Conservation (phyloP, 2,329 filamentous ascomycete genomes). For the Clonostachys byssicola region DNA sequence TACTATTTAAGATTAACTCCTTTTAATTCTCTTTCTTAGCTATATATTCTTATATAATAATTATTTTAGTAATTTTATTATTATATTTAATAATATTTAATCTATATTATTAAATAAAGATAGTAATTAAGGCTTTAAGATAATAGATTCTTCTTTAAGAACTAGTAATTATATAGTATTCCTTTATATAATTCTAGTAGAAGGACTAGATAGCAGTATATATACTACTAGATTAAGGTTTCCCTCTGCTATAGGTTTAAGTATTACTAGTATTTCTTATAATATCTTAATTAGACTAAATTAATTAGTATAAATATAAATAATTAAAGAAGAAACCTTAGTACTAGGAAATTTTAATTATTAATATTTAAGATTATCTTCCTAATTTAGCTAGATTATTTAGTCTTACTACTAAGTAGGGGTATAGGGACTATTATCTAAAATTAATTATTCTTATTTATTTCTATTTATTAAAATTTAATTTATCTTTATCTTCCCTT, state of each 20-base stretch:
- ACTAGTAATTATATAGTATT: neutral
- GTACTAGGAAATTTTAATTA: neutral
- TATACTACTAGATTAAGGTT: neutral
- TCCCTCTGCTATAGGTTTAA: neutral
- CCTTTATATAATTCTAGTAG: neutral
- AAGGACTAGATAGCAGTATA: neutral
- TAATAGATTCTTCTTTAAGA: neutral
- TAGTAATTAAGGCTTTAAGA: neutral
- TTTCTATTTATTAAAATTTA: no score
- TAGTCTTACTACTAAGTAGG: neutral
- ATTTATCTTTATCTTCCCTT: no score
- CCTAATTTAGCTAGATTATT: neutral
- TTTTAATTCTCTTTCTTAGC: neutral
- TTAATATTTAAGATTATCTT: neutral
- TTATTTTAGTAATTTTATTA: conserved; percentile 7
- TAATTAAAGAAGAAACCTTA: no score
- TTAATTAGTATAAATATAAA: no score
- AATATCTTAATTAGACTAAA: no score
- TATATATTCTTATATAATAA: conserved; percentile 2
- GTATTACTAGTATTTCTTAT: neutral
- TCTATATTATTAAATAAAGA: neutral
- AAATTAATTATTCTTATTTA: no score
- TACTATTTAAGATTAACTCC: conserved; percentile 5
- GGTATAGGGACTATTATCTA: neutral
- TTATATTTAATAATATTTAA: neutral